Evolutionary conservation across 2,329 filamentous ascomycete species (phyloP).

Genomic region (Aspergillus brasiliensis): DNA sequence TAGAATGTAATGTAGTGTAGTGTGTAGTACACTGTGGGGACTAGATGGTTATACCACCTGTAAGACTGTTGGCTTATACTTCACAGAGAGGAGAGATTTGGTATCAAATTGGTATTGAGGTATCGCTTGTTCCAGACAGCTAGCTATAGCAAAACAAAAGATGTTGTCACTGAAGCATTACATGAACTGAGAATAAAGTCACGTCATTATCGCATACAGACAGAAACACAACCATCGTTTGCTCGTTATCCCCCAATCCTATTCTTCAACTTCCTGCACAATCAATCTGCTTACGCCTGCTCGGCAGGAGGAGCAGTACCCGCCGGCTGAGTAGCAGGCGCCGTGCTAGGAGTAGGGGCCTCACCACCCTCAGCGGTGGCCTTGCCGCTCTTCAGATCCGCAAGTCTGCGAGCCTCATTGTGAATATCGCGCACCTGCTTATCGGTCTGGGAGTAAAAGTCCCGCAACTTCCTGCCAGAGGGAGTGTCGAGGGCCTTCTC

Average conservation of each 20-base stretch:
- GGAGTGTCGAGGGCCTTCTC: slow-evolving; percentile 88
- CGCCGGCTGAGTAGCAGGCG: slow-evolving; percentile 25
- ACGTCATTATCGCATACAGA: not conserved
- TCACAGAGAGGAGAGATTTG: too few species aligned
- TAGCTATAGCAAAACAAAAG: slow-evolving; percentile 9
- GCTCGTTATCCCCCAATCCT: not conserved
- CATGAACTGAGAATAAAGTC: slow-evolving; percentile 11
- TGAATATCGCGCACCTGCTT: slow-evolving; percentile 95
- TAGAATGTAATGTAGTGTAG: not conserved
- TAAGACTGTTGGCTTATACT: too few species aligned
- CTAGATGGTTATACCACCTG: too few species aligned
- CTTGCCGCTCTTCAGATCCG: slow-evolving; percentile 74
- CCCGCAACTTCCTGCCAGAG: slow-evolving; percentile 81
- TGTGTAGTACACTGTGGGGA: too few species aligned
- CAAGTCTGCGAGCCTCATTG: slow-evolving; percentile 82
- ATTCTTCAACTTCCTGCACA: not conserved
- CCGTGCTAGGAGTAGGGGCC: slow-evolving; percentile 23
- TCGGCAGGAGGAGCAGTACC: slow-evolving; percentile 29
- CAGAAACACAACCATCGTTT: not conserved
- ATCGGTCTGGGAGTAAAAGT: slow-evolving; percentile 82
- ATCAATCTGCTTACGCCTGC: slow-evolving; percentile 25
- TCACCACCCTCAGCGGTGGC: slow-evolving; percentile 42
- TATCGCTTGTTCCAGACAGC: slow-evolving; percentile 18
- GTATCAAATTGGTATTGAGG: not conserved
- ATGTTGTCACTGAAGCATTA: slow-evolving; percentile 12